Base-by-base conservation (phyloP, 495 filamentous ascomycete genomes). In the Pseudoneurospora amorphoporcata region DNA sequence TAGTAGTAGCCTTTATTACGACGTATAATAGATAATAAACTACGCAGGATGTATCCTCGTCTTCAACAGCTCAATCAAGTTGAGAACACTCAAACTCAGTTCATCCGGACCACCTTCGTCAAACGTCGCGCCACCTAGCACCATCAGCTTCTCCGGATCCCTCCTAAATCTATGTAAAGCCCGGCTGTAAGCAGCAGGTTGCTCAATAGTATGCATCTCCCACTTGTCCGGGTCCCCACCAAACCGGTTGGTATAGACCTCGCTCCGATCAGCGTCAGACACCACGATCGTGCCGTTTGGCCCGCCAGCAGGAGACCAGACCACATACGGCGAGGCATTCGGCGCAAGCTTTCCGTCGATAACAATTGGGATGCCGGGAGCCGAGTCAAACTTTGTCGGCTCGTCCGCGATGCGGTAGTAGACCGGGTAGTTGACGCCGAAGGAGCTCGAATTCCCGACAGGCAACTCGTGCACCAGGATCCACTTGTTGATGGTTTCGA, bases 271-370 rank as follows among this genome's bases (percentile, higher is more conserved):
- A 0, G 85, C 86, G 7, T 81, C 81, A 72, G 85, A 88, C n/a
- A 88, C 88, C 14, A 91, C 82, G 69, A 88, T 84, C 0, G 88
- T 89, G 10, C 88, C 88, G 71, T 89, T 83, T n/a, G 73, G 74
- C 14, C 87, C 87, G 8, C 88, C 88, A 23, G 83, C 83, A 1
- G 84, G 75, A 0, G 81, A 83, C 87, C 87, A 90, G 0, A 83
- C 82, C 8, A 88, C 83, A 70, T 88, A 89, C 2, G 88, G 88
- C 2, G 84, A 86, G 29, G 84, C 83, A 4, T 79, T 86, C 0
- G 89, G 90, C 69, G 85, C 73, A 1, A 81, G 82, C 8, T 85
- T 86, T 69, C 85, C 84, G 16, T 81, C 82, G 10, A 82, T 83
- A 10, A 82, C 78, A 19, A 90, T 81, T 17, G 78, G 78, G 38